Conservation (phyloP, 2,329 filamentous ascomycete genomes). For the Hypomyces rosellus region DNA sequence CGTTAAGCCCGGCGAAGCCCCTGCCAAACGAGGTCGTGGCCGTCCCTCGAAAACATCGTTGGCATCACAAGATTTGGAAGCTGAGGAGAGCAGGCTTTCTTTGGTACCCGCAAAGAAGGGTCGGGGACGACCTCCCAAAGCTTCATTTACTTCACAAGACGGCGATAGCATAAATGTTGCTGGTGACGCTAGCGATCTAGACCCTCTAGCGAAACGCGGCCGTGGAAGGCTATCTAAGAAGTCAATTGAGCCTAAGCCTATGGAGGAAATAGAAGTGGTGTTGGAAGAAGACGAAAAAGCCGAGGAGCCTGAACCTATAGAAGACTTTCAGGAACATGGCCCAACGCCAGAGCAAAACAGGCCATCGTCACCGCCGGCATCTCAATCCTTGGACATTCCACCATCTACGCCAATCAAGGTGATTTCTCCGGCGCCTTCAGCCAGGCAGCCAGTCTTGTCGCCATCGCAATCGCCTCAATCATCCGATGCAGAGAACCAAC, state of each 20-base stretch:
- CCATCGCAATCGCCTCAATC: slow-evolving; percentile 67
- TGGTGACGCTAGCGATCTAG: background rate
- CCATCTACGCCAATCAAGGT: slow-evolving; percentile 39
- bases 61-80: slow-evolving; percentile 19
- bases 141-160: slow-evolving; percentile 21
- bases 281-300: too few relatives aligned
- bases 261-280: background rate
- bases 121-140: slow-evolving; percentile 26
- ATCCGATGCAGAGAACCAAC: slow-evolving; percentile 74
- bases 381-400: slow-evolving; percentile 18
- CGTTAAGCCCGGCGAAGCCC: background rate
- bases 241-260: slow-evolving; percentile 13
- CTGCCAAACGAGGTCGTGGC: slow-evolving; percentile 25
- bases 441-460: slow-evolving; percentile 49
- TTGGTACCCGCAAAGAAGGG: slow-evolving; percentile 21
- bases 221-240: slow-evolving; percentile 22
- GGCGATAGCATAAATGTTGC: slow-evolving; percentile 2
- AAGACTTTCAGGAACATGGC: slow-evolving; percentile 14
- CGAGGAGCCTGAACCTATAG: slow-evolving; percentile 5
- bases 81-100: slow-evolving; percentile 16
- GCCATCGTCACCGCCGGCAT: too few relatives aligned
- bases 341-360: slow-evolving; percentile 1
- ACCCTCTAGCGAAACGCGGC: background rate
- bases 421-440: slow-evolving; percentile 40
- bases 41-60: slow-evolving; percentile 27